phyloP scores from a whole-genome alignment of 225 moss, liverwort and hornwort genomes.

The Polytrichum formosum region DNA sequence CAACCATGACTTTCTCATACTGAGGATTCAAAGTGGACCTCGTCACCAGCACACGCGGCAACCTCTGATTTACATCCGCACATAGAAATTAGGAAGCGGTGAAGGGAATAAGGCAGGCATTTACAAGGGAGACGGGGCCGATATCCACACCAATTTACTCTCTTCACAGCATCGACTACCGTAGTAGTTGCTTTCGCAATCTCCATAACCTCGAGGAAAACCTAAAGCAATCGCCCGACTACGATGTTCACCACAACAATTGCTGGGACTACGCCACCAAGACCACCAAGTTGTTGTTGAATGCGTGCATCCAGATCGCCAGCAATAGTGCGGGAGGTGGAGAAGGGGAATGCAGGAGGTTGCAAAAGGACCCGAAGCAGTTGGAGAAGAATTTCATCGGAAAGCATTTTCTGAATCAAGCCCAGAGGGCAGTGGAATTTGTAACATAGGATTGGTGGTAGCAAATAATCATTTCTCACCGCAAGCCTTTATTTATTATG shows the following conservation, averaged over 20 bases:
- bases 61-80: neutral
- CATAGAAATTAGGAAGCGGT: conserved; percentile 7
- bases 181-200: neutral
- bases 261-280: conserved; percentile 15
- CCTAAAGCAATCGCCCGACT: conserved; percentile 6
- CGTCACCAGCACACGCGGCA: neutral
- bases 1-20: too few species aligned
- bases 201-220: neutral
- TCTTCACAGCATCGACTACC: conserved; percentile 16
- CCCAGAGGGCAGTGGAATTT: neutral
- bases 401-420: neutral
- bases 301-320: neutral
- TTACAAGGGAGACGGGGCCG: neutral
- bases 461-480: neutral
- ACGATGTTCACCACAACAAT: conserved; percentile 1
- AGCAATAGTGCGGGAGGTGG: neutral
- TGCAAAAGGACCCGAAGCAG: neutral
- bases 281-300: conserved; percentile 10
- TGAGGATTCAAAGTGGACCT: too few species aligned
- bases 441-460: neutral
- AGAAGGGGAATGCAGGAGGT: neutral
- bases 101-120: conserved; percentile 6
- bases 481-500: too few species aligned
- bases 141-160: neutral
- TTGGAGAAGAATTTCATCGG: neutral